Conservation (phyloP, 1,284 basidiomycete species). For the Moniliophthora roreri region DNA sequence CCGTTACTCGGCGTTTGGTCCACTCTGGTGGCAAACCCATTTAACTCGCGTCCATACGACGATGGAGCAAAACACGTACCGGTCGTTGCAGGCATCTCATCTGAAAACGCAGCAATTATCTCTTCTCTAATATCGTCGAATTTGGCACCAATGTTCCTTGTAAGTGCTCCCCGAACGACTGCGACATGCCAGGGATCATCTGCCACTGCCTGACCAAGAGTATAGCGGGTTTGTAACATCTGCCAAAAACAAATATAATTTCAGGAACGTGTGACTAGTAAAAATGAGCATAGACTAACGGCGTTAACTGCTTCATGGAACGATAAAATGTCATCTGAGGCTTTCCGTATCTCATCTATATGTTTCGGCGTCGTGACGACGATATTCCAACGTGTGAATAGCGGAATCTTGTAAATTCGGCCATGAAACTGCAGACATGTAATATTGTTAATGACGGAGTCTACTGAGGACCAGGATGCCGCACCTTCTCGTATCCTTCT, state of each 20-base stretch:
- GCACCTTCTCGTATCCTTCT: conserved; percentile 32
- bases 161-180: conserved; percentile 26
- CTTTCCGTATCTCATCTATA: conserved; percentile 41
- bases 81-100: not conserved
- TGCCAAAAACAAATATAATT: conserved; percentile 2
- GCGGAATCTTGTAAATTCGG: conserved; percentile 39
- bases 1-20: not conserved
- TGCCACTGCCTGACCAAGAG: conserved; percentile 23
- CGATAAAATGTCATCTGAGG: conserved; percentile 37
- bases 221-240: conserved; percentile 24
- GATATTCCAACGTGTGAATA: conserved; percentile 37
- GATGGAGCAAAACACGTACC: not conserved
- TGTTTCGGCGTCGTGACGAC: conserved; percentile 32
- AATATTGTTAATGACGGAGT: not conserved
- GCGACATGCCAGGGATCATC: conserved; percentile 27
- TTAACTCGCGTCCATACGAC: not conserved
- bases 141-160: conserved; percentile 22
- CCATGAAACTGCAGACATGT: conserved; percentile 29
- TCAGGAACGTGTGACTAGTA: no score
- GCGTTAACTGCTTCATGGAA: conserved; percentile 31
- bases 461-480: not conserved
- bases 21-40: not conserved
- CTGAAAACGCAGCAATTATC: not conserved
- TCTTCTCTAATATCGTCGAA: not conserved
- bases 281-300: conserved; percentile 21